Evolutionary conservation across 106 monocot genomes (phyloP).

Genomic region (Apostasia ramifera): DNA sequence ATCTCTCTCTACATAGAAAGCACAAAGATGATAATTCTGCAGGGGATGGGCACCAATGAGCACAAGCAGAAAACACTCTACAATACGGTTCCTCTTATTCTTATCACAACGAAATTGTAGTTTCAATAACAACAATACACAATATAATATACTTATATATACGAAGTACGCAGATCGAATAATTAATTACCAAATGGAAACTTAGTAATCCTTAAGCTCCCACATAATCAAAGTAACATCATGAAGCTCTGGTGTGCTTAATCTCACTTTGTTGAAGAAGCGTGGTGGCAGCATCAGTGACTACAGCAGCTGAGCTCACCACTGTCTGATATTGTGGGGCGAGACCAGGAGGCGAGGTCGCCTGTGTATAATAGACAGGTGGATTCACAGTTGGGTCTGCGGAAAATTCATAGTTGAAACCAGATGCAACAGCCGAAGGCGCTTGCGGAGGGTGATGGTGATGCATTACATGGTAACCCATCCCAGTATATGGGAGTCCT

Average conservation of each 20-base stretch:
- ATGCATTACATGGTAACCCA: slow-evolving; percentile 58
- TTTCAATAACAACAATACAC: slow-evolving; percentile 8
- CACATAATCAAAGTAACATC: slow-evolving; percentile 8
- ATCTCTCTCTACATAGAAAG: too few relatives aligned
- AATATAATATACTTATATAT: not conserved
- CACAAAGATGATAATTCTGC: too few relatives aligned
- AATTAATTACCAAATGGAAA: not conserved
- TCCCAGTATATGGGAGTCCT: slow-evolving; percentile 17
- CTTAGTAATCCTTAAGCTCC: too few relatives aligned
- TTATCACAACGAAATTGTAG: not conserved
- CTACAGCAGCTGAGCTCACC: not conserved
- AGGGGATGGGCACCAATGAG: not conserved
- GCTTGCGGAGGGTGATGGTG: slow-evolving; percentile 37
- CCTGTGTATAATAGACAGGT: slow-evolving; percentile 13
- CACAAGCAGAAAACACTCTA: not conserved
- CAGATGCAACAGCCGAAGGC: not conserved
- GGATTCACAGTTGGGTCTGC: not conserved
- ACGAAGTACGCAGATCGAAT: not conserved
- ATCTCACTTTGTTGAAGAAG: not conserved
- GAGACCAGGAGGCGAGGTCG: slow-evolving; percentile 1
- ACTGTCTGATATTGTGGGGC: slow-evolving; percentile 14
- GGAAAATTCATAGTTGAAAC: slow-evolving; percentile 9
- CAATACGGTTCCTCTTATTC: slow-evolving; percentile 8
- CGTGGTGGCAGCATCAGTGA: not conserved
- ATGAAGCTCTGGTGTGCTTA: slow-evolving; percentile 22